Conservation (phyloP, 495 filamentous ascomycete genomes). For the Penicillium pancosmium region DNA sequence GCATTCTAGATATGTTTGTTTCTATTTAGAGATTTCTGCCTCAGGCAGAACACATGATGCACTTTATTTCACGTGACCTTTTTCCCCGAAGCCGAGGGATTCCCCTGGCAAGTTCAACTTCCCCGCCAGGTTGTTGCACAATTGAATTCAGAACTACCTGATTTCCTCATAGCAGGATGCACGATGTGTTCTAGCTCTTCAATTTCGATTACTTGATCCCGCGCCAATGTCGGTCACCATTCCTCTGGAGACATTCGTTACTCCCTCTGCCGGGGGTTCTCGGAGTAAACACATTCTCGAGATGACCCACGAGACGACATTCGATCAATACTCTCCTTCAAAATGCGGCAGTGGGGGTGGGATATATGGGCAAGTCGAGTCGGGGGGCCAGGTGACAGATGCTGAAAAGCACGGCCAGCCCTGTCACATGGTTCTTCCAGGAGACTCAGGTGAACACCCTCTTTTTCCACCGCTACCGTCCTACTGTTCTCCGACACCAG, state of each 20-base stretch:
- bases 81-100: not conserved
- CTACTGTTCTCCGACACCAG: slow-evolving; percentile 72
- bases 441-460: slow-evolving; percentile 57
- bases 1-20: not conserved
- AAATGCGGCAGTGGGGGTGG: not conserved
- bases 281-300: slow-evolving; percentile 3
- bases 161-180: not conserved
- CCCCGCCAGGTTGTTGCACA: not conserved
- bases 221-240: slow-evolving; percentile 25
- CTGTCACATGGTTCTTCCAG: not conserved
- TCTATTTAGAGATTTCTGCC: slow-evolving; percentile 3
- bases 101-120: not conserved
- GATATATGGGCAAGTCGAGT: not conserved
- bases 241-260: slow-evolving; percentile 7
- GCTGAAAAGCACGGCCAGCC: slow-evolving; percentile 11
- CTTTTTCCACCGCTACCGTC: slow-evolving; percentile 86
- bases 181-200: slow-evolving; percentile 6
- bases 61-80: not conserved
- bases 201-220: slow-evolving; percentile 4
- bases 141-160: not conserved
- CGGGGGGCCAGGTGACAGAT: not conserved
- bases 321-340: not conserved
- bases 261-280: slow-evolving; percentile 1
- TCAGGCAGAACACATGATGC: not conserved
- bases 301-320: not conserved